Base-by-base conservation (phyloP, 495 filamentous ascomycete species). In the Lasiosphaeria ovina region DNA sequence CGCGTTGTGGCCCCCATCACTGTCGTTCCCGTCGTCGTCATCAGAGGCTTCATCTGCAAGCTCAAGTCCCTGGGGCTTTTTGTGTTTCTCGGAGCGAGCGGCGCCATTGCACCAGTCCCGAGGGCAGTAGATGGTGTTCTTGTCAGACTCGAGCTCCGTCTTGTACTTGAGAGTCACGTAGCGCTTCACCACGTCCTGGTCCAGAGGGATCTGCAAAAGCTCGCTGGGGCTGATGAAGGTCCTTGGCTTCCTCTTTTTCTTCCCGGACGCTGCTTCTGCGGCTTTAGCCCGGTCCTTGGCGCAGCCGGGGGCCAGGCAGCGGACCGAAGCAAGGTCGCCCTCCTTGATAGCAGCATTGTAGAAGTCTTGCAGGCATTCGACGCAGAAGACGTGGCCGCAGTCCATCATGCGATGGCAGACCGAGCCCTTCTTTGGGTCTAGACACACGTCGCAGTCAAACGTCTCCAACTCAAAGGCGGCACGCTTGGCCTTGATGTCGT, bases 101-200 rank as follows among this genome's bases (percentile, higher is more conserved):
- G 93, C 88, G 17, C 90, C 91, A 70, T 96, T 91, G 68, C 94
- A 98, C 93, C 93, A 98, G 62, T 85, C 78, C 1, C 94, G 84
- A 3, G 94, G 94, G 66, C 94, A 98, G 69, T 94, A 97, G n/a
- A 97, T 82, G 0, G 93, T 97, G 50, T 85, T 88, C 62, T 89
- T 92, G 65, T 98, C 93, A 0, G 91, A 86, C 70, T 97, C 94
- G 8, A 97, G 81, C 63, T 91, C 87, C 55, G 87, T 89, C 75
- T 98, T 98, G 62, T 93, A 89, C 74, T 95, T 97, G 36, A 98
- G 76, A 34, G 83, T 85, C 6, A 93, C 89, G 66, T 94, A 98
- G 49, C 94, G 89, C 62, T 90, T 87, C 12, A 97, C 91, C 4
- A 75, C 82, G 24, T 89, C 87, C 49, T 85, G 76, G 12, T 85